Evolutionary conservation across 1,139 yeast species (phyloP).

Genomic region (Protomyces lactucae-debilis): DNA sequence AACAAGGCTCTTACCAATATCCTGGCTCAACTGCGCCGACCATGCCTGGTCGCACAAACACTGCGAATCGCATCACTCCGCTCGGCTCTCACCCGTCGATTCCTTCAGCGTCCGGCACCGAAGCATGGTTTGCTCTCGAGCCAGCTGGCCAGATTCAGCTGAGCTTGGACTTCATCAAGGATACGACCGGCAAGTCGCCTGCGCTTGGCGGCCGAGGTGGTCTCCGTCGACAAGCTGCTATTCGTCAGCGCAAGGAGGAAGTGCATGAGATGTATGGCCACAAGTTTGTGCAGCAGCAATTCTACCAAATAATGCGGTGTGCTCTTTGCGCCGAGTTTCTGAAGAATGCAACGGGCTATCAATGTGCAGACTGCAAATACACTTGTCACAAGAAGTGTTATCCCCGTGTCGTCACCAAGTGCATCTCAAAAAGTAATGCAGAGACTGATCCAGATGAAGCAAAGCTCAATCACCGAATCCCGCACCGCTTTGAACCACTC

Average conservation of each 20-base stretch:
- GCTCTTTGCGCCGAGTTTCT: conserved; percentile 94
- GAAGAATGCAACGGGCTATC: conserved; percentile 81
- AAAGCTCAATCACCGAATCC: conserved; percentile 89
- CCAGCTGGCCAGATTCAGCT: conserved; percentile 87
- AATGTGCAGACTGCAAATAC: conserved; percentile 92
- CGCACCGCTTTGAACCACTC: conserved; percentile 87
- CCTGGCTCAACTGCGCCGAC: background rate
- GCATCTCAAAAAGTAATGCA: conserved; percentile 85
- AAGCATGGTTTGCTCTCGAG: conserved; percentile 88
- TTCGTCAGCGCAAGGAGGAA: conserved; percentile 89
- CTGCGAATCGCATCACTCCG: background rate
- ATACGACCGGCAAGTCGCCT: conserved; percentile 47
- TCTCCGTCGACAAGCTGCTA: conserved; percentile 97
- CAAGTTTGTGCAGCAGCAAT: conserved; percentile 90
- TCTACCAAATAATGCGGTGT: conserved; percentile 93
- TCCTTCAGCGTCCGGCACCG: conserved; percentile 42
- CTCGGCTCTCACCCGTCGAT: background rate
- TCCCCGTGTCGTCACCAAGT: conserved; percentile 87
- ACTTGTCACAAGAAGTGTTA: conserved; percentile 93
- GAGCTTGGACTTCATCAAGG: conserved; percentile 72
- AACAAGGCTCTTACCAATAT: background rate
- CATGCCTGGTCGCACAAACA: background rate
- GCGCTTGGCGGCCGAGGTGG: conserved; percentile 51
- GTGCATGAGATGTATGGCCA: conserved; percentile 95
- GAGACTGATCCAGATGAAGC: conserved; percentile 83